Evolutionary conservation across 306 rosid species (phyloP), one percentile per base, ranked within the genome.

Genomic region (cucumber (Cucumis sativus)): DNA sequence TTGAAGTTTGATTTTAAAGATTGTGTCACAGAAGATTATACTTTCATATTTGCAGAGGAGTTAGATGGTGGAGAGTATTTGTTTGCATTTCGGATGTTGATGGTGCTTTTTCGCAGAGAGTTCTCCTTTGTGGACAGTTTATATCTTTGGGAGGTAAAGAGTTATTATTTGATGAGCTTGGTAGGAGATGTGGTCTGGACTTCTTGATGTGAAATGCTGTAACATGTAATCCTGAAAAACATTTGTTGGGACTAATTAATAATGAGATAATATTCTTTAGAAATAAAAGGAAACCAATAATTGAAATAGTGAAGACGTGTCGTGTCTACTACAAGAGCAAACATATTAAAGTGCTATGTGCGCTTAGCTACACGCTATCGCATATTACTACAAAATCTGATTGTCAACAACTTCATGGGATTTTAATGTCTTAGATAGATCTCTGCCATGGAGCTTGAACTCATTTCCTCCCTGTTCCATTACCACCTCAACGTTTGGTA

Each of bases 41-140:
- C 82, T 63, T 81, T 55, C 78, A 81, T 62, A 78, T 43, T 92
- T n/a, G 75, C 93, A 94, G 98, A 94, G 90, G 93, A 90, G 74
- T 87, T 94, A 71, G 97, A 94, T 80, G 98, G 95, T 20, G 98
- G 98, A 79, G 93, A 94, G 77, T 94, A 94, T 84, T 88, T 94
- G 78, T 94, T 94, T 84, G 97, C 98, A 52, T 89, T 94, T 83
- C 97, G 98, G 78, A 94, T 92, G 98, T 83, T 94, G 84, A 92
- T 92, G 98, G 98, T 92, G 68, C 96, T 94, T 86, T 94, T 94
- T 84, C 90, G 98, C 45, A 81, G 98, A 92, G 98, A 94, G 84
- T 92, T 91, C 81, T 92, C 96, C 80, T 94, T 94, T 51, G 92
- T 92, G 52, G 97, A 94, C 80, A 81, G 97, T 33, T 79, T 94